Conservation (phyloP, 805 yeast genomes). For the Torulaspora delbrueckii region DNA sequence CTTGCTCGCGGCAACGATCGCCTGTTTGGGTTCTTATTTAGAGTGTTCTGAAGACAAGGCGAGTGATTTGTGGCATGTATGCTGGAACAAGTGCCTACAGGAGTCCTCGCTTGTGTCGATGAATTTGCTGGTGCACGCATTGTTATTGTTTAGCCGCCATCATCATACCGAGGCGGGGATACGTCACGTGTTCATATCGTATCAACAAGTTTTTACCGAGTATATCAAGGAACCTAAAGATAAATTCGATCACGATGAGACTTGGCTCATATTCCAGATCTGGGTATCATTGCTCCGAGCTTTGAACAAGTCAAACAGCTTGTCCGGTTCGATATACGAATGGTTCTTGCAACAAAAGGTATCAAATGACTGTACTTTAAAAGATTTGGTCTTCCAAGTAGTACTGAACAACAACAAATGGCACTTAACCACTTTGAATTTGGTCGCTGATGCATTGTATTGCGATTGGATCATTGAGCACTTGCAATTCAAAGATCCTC, state of each 20-base stretch:
- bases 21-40: conserved; percentile 4
- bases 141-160: background rate
- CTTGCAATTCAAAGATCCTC: conserved; percentile 11
- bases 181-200: conserved; percentile 10
- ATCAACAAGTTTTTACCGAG: conserved; percentile 11
- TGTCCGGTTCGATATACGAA: background rate
- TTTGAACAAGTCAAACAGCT: background rate
- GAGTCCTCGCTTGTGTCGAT: conserved; percentile 3
- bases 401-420: conserved; percentile 1
- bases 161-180: conserved; percentile 1
- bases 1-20: conserved; percentile 1
- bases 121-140: conserved; percentile 2
- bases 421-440: conserved; percentile 4
- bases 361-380: background rate
- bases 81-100: conserved; percentile 10
- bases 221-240: background rate
- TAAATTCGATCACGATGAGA: conserved; percentile 3
- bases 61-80: conserved; percentile 10
- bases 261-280: conserved; percentile 15
- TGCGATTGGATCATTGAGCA: conserved; percentile 13
- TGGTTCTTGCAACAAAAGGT: conserved; percentile 4
- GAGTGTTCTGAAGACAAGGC: conserved; percentile 1
- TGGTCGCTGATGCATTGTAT: conserved; percentile 13
- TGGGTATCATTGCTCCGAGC: conserved; percentile 15
- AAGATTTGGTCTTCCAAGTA: conserved; percentile 3